phyloP scores from a whole-genome alignment of 768 basidiomycete species.

The Roridomyces roridus region DNA sequence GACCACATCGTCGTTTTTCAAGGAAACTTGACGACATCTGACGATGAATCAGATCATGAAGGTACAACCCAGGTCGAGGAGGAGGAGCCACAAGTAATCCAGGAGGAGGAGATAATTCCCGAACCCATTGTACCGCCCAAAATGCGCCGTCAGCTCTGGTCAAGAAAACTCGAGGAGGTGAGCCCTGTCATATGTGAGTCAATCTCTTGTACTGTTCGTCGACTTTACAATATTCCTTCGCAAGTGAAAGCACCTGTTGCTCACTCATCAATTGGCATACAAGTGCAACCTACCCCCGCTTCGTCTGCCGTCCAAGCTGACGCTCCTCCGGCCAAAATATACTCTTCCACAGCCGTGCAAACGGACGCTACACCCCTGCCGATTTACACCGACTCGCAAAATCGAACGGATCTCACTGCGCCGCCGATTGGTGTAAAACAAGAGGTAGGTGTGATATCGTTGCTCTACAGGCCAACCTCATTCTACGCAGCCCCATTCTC shows the following conservation, averaged over 20 bases:
- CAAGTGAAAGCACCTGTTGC: conserved; percentile 24
- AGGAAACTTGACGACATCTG: conserved; percentile 49
- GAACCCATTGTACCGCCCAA: conserved; percentile 60
- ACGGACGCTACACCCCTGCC: not conserved
- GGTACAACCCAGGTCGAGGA: conserved; percentile 30
- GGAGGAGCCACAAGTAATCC: conserved; percentile 41
- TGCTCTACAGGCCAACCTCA: not conserved
- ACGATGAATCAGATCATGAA: conserved; percentile 45
- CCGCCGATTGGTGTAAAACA: not conserved
- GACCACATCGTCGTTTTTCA: conserved; percentile 66
- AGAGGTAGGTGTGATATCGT: conserved; percentile 19
- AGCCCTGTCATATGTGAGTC: conserved; percentile 46
- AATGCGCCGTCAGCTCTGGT: conserved; percentile 64
- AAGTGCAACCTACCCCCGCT: conserved; percentile 41
- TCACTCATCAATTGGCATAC: conserved; percentile 51
- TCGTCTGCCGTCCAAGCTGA: conserved; percentile 46
- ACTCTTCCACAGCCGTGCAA: conserved; percentile 17
- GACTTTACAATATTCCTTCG: conserved; percentile 1
- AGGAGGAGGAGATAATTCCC: conserved; percentile 39
- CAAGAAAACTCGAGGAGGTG: conserved; percentile 53
- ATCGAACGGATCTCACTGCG: conserved; percentile 28
- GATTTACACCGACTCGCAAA: conserved; percentile 23
- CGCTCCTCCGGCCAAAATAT: conserved; percentile 23
- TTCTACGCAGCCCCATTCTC: no score
- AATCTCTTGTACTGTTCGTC: not conserved